Evolutionary conservation across 176 grass and related monocot species (phyloP).

Genomic region (Leersia perrieri): DNA sequence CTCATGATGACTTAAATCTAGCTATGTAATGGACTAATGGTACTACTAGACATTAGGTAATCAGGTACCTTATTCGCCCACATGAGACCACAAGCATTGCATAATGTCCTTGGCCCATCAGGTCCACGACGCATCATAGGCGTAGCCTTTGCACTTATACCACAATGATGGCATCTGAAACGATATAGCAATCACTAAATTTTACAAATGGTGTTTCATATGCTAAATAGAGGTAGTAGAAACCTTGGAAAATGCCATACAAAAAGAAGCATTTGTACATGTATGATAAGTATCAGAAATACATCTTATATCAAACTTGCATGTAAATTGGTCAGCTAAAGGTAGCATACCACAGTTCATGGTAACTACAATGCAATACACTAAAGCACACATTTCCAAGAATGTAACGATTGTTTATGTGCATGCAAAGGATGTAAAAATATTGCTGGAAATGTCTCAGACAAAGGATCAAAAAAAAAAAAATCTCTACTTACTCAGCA

Average conservation of each 20-base stretch:
- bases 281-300: slow-evolving; percentile 17
- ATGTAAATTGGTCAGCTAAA: neutral
- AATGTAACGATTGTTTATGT: slow-evolving; percentile 1
- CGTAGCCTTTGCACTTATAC: slow-evolving; percentile 63
- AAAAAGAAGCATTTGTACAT: neutral
- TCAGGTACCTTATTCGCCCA: slow-evolving; percentile 95
- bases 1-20: slow-evolving; percentile 5
- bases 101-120: slow-evolving; percentile 93
- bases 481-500: slow-evolving; percentile 56
- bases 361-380: slow-evolving; percentile 8
- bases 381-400: neutral
- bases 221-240: neutral
- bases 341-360: neutral
- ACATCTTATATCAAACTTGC: slow-evolving; percentile 20
- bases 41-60: slow-evolving; percentile 4
- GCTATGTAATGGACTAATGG: neutral
- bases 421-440: neutral
- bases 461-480: slow-evolving; percentile 13
- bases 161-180: slow-evolving; percentile 94
- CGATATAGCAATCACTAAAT: slow-evolving; percentile 1
- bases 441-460: slow-evolving; percentile 7
- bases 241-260: neutral
- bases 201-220: neutral
- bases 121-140: slow-evolving; percentile 99
- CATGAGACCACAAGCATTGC: slow-evolving; percentile 98